Evolutionary conservation across 257 asterid genomes (phyloP), one percentile per base, ranked within the genome.

Genomic region (Buddleja alternifolia): DNA sequence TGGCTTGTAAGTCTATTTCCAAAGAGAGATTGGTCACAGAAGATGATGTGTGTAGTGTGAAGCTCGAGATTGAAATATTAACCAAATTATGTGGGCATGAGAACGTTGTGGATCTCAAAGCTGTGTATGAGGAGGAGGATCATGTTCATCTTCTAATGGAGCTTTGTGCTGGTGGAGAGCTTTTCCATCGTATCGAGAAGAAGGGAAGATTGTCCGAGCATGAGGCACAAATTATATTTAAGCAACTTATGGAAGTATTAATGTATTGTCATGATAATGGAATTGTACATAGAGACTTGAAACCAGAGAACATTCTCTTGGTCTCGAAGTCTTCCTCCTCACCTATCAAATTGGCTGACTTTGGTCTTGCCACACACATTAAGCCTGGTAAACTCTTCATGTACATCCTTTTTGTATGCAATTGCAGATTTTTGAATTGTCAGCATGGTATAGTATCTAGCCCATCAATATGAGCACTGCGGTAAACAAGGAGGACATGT

Each of bases 141-240:
- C 75, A 77, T 48, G 90, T 85, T 51, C 87, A 85, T 76, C 83
- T 85, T 61, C 34, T 85, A 32, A 85, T 85, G 90, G 90, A 85
- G 81, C 88, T 85, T 62, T 85, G 90, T 75, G 90, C 81, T 23
- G 90, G 90, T 32, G 90, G 90, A 29, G 90, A 85, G 69, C 88
- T 85, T 45, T 85, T 85, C 73, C 86, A 82, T 77, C 75, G 58
- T 65, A 80, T 85, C 4, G 90, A 85, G 66, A 76, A 73, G 76
- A 78, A 64, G 45, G 87, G 85, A 24, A 73, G 84, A 66, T 71
- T 85, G 60, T 75, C 85, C 0, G 88, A 85, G 79, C 42, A 60
- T 7, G 80, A 85, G 20, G 86, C 88, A 8, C 73, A 76, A 47
- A 54, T 57, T 54, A 70, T 82, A 19, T 85, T 85, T 45, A 73